Evolutionary conservation across 23 red algal species (phyloP), one percentile per base, ranked within the genome.

Genomic region (Agarophyton chilense): DNA sequence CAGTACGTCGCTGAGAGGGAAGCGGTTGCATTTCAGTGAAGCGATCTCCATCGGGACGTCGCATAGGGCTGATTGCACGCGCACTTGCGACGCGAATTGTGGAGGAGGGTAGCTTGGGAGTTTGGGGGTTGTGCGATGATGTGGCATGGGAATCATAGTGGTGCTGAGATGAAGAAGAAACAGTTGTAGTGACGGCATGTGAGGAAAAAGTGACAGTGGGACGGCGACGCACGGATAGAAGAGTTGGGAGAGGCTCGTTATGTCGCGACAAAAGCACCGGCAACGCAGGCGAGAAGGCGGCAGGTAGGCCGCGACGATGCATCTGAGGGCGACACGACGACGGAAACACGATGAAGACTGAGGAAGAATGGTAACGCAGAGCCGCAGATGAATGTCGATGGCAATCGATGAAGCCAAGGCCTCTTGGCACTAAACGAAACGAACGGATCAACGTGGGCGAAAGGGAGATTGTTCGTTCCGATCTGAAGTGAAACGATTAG

Each of bases 61-160:
- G 88, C 76, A 91, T 82, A 17, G 88, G 88, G 75, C 73, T 91
- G 11, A 91, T 82, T 14, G 88, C 88, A 21, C 88, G 88, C 18
- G 88, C 88, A n/a, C 73, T 82, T 54, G 88, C 88, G 25, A 91
- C 77, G 63, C 56, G 88, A 72, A 58, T 75, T 19, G 68, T 47
- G 41, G 68, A 74, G 9, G 68, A 47, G 2, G 68, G 33, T 0
- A 62, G 51, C 13, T 81, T 81, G 77, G 77, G 6, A 6, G 0
- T 6, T 32, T 62, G 77, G 77, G 50, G 19, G 25, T n/a, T 57
- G 72, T 52, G 72, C 46, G 40, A 32, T 21, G 60, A 16, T 29
- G 32, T 26, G 32, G 16, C 14, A 7, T 65, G 26, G 16, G 60
- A 38, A 26, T 65, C 60, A 65, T 65, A 18, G 9, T 65, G 29